phyloP scores from a whole-genome alignment of 2,329 filamentous ascomycete species.

The Didymella keratinophila region DNA sequence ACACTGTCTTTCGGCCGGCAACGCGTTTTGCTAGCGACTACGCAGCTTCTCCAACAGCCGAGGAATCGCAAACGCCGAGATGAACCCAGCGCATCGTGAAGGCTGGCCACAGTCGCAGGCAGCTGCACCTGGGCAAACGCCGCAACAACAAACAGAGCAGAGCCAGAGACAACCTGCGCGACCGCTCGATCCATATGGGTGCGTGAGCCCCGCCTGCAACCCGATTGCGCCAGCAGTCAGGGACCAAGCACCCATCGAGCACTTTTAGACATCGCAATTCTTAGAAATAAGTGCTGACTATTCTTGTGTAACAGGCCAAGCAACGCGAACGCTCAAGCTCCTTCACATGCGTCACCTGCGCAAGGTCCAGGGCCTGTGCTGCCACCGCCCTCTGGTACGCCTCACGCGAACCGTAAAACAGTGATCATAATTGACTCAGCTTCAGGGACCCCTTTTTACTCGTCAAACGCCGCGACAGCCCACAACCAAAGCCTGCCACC shows the following conservation, averaged over 20 bases:
- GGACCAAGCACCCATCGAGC: conserved; percentile 27
- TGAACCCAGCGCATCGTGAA: conserved; percentile 54
- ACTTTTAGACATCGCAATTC: conserved; percentile 20
- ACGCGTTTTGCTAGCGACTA: conserved; percentile 28
- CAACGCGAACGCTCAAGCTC: conserved; percentile 44
- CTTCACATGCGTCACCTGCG: conserved; percentile 47
- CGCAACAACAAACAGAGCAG: conserved; percentile 46
- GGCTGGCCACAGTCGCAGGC: conserved; percentile 56
- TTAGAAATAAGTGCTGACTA: conserved; percentile 30
- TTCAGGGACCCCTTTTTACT: conserved; percentile 51
- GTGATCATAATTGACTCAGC: conserved; percentile 27
- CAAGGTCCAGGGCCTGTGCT: conserved; percentile 49
- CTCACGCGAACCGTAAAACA: conserved; percentile 17
- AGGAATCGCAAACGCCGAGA: conserved; percentile 44
- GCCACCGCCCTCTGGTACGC: conserved; percentile 52
- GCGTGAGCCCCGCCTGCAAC: conserved; percentile 25
- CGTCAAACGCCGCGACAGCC: conserved; percentile 45
- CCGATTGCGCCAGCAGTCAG: conserved; percentile 24
- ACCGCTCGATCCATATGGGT: conserved; percentile 49
- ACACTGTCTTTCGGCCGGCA: conserved; percentile 18
- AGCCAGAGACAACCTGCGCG: conserved; percentile 44
- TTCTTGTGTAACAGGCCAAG: conserved; percentile 33
- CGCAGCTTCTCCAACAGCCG: conserved; percentile 37
- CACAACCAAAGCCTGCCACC: conserved; percentile 56
- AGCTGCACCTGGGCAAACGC: conserved; percentile 54